Conservation (phyloP, 192 early-diverging fungal genomes). For the Umbelopsis ramanniana region DNA sequence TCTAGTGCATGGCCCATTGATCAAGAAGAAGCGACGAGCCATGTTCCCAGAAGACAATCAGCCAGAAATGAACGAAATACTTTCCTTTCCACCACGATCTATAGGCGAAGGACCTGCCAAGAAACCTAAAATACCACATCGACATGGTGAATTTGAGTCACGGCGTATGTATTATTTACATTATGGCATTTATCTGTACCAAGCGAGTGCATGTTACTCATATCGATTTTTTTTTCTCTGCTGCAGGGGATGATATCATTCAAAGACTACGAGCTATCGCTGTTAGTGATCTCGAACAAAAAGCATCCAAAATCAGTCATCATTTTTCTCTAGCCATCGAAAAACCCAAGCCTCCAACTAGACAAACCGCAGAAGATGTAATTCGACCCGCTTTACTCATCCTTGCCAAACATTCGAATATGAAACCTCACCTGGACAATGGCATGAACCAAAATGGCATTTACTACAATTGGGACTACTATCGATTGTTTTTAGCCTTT, state of each 20-base stretch:
- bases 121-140: conserved; percentile 40
- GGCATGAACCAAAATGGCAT: conserved; percentile 48
- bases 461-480: conserved; percentile 46
- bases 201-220: too few relatives aligned
- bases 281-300: conserved; percentile 29
- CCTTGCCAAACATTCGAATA: conserved; percentile 32
- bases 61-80: neutral
- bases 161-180: conserved; percentile 29
- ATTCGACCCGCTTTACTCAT: conserved; percentile 25
- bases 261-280: conserved; percentile 26
- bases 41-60: conserved; percentile 18
- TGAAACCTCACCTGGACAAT: conserved; percentile 43
- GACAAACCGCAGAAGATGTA: conserved; percentile 27
- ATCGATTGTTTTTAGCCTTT: conserved; percentile 38
- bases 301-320: conserved; percentile 20
- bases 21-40: conserved; percentile 28
- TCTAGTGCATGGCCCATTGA: conserved; percentile 29
- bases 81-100: conserved; percentile 6
- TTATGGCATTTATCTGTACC: too few relatives aligned
- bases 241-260: conserved; percentile 35
- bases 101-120: conserved; percentile 21
- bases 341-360: neutral
- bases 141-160: conserved; percentile 43
- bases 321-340: conserved; percentile 30
- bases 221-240: neutral